Evolutionary conservation across 768 basidiomycete genomes (phyloP).

Genomic region (Tylopilus subfusipes): DNA sequence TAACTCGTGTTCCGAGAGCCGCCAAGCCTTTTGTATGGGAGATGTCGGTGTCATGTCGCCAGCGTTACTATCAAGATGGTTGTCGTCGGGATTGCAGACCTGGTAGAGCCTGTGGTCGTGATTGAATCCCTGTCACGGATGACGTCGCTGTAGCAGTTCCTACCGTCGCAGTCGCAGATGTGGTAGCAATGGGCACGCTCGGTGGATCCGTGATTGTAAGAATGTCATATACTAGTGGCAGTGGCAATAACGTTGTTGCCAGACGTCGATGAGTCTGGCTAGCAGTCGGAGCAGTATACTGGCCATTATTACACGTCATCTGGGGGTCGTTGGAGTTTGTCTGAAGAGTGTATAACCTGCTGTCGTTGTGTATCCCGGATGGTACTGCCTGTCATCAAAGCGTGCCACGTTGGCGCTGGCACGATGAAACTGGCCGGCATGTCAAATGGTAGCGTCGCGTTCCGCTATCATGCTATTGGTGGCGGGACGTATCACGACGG

Average conservation of each 20-base stretch:
- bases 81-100: neutral
- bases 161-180: neutral
- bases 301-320: no score
- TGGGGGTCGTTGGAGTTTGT: neutral
- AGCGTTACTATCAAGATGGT: no score
- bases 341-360: conserved; percentile 1
- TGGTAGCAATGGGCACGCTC: neutral
- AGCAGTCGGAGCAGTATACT: neutral
- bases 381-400: conserved; percentile 20
- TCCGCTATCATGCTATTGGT: conserved; percentile 4
- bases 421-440: conserved; percentile 13
- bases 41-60: no score
- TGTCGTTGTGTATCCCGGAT: conserved; percentile 17
- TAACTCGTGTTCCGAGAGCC: no score
- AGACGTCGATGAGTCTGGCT: neutral
- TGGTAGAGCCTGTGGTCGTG: neutral
- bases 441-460: neutral
- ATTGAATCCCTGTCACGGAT: neutral
- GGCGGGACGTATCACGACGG: conserved; percentile 14
- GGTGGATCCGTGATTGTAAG: neutral
- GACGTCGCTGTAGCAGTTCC: neutral
- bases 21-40: no score
- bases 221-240: no score
- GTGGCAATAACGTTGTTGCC: neutral
- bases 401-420: conserved; percentile 7